Conservation (phyloP, 1,284 basidiomycete genomes). For the Ceratobasidium sp. region DNA sequence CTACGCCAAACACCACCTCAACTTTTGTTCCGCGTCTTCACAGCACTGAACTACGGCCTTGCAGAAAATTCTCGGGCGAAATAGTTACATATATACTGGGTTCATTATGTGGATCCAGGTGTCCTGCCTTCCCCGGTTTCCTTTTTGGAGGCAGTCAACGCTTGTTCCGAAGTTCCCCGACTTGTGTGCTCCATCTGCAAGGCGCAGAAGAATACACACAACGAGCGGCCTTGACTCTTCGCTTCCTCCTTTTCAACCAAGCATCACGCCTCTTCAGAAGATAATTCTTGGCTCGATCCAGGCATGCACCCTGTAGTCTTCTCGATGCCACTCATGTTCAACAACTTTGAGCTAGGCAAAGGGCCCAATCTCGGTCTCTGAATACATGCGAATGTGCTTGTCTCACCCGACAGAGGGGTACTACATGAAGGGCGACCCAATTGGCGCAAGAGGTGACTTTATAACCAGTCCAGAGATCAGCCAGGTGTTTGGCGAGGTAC, state of each 20-base stretch:
- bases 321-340: background rate
- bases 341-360: constrained; percentile 63
- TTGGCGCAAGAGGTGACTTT: constrained; percentile 91
- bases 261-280: constrained; percentile 62
- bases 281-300: constrained; percentile 72
- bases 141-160: background rate
- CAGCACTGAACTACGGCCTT: no score
- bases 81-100: no score
- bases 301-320: constrained; percentile 52
- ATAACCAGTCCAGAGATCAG: constrained; percentile 96
- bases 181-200: background rate
- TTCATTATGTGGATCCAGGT: background rate
- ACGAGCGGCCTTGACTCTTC: constrained; percentile 2
- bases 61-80: no score
- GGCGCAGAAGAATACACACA: background rate
- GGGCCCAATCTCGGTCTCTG: constrained; percentile 83
- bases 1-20: no score
- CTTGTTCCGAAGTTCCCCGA: background rate
- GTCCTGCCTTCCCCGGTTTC: background rate
- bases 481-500: constrained; percentile 95
- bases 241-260: background rate
- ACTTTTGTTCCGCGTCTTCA: no score
- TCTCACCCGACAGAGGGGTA: constrained; percentile 88
- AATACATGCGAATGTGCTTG: constrained; percentile 89
- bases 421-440: constrained; percentile 83